Evolutionary conservation across 2,329 filamentous ascomycete species (phyloP).

Genomic region (Pseudocercospora crystallina): DNA sequence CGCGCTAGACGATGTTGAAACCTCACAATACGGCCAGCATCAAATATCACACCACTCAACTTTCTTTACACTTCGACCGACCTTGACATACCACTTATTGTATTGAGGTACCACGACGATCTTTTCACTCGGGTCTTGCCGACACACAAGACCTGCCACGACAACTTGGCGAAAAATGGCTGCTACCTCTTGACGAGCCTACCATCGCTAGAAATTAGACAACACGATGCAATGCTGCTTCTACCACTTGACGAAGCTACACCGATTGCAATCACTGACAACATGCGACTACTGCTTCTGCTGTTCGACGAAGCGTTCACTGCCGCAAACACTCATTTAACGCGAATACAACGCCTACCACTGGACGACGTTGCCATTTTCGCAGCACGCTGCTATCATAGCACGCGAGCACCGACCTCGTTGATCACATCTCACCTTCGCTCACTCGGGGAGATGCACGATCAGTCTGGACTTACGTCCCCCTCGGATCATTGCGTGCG

Average conservation of each 20-base stretch:
- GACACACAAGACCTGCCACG: conserved; percentile 22
- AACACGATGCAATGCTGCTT: conserved; percentile 11
- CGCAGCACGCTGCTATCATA: too few relatives aligned
- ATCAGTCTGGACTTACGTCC: conserved; percentile 27
- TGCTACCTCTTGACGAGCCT: conserved; percentile 20
- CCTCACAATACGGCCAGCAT: too few relatives aligned
- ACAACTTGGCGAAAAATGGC: conserved; percentile 12
- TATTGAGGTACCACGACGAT: conserved; percentile 6
- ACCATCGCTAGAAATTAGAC: neutral
- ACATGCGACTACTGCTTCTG: conserved; percentile 14
- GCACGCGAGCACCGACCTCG: conserved; percentile 22
- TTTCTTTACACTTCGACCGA: conserved; percentile 7
- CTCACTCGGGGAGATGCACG: conserved; percentile 30
- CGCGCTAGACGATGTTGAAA: conserved; percentile 9
- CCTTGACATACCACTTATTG: conserved; percentile 1
- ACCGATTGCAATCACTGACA: conserved; percentile 3
- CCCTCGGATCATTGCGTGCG: too few relatives aligned
- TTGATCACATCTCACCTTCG: conserved; percentile 35
- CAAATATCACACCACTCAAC: conserved; percentile 1
- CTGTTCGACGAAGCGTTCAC: conserved; percentile 10
- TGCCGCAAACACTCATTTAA: too few relatives aligned
- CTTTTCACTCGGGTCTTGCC: conserved; percentile 18
- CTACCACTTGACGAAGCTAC: conserved; percentile 19
- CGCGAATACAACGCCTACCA: too few relatives aligned
- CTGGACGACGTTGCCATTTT: too few relatives aligned